Evolutionary conservation across 2,329 filamentous ascomycete species (phyloP).

Genomic region (Stemphylium vesicarium): DNA sequence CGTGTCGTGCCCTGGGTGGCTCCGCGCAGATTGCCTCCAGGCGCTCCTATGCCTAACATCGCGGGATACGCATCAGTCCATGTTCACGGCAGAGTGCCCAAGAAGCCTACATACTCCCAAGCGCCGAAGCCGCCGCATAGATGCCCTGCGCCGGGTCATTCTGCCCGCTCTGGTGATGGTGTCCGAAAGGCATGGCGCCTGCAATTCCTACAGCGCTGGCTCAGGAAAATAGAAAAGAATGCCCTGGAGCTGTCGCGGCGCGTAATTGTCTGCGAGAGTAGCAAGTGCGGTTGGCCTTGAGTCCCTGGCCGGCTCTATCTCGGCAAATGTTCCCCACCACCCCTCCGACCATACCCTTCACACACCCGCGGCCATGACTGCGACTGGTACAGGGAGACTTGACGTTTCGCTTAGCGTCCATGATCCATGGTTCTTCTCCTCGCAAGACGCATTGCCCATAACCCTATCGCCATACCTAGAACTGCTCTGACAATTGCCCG

Average conservation of each 20-base stretch:
- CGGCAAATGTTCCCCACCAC: conserved; percentile 16
- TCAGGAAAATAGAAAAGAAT: background rate
- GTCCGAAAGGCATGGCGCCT: conserved; percentile 49
- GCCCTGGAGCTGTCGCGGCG: conserved; percentile 18
- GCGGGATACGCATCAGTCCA: conserved; percentile 6
- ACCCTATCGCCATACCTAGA: background rate
- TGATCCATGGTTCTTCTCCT: conserved; percentile 9
- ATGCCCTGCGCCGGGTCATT: conserved; percentile 52
- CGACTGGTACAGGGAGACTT: background rate
- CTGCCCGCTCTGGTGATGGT: conserved; percentile 41
- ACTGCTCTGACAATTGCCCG: conserved; percentile 14
- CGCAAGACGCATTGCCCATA: conserved; percentile 3
- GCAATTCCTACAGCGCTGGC: conserved; percentile 15
- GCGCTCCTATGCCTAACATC: conserved; percentile 51
- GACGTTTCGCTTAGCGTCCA: background rate
- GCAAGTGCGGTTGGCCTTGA: conserved; percentile 12
- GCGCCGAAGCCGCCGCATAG: conserved; percentile 53
- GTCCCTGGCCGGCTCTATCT: conserved; percentile 16
- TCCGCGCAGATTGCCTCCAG: conserved; percentile 49
- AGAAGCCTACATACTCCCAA: conserved; percentile 44
- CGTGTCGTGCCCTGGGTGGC: conserved; percentile 51
- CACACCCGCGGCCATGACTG: background rate
- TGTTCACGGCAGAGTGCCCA: conserved; percentile 1
- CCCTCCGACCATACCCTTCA: conserved; percentile 14
- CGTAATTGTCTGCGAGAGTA: conserved; percentile 6